phyloP scores from a whole-genome alignment of 306 rosid genomes.

The Prunus fruticosa region DNA sequence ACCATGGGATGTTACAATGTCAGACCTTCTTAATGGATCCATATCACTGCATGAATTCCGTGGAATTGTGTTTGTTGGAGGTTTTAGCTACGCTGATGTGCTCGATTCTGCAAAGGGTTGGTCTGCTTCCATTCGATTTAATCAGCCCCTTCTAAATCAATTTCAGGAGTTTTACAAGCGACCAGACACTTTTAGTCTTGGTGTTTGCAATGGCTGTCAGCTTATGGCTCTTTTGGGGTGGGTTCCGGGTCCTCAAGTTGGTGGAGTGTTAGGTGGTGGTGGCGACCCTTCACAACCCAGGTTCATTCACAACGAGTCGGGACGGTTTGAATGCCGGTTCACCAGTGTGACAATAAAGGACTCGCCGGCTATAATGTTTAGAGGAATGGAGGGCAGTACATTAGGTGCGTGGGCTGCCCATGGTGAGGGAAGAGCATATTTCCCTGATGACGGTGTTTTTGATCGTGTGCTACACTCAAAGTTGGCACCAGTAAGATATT shows the following conservation, averaged over 20 bases:
- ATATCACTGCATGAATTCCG: constrained; percentile 60
- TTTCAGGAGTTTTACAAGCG: constrained; percentile 85
- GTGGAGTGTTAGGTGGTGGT: constrained; percentile 77
- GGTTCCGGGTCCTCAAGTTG: constrained; percentile 85
- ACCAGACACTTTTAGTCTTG: constrained; percentile 82
- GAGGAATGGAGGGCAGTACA: constrained; percentile 81
- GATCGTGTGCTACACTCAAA: constrained; percentile 57
- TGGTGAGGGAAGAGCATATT: constrained; percentile 88
- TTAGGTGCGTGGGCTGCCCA: constrained; percentile 91
- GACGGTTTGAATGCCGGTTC: constrained; percentile 90
- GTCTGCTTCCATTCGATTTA: constrained; percentile 80
- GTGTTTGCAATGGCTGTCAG: constrained; percentile 96
- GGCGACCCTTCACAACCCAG: constrained; percentile 88
- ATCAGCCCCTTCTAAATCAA: constrained; percentile 60
- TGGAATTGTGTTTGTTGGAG: constrained; percentile 83
- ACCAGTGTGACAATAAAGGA: constrained; percentile 72
- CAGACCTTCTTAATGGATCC: constrained; percentile 71
- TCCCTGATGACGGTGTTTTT: constrained; percentile 70
- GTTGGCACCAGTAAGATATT: constrained; percentile 76
- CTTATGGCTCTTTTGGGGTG: constrained; percentile 94
- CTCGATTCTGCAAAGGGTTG: constrained; percentile 95
- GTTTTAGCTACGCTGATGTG: constrained; percentile 92
- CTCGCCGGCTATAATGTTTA: constrained; percentile 79
- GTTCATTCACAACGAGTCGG: constrained; percentile 86
- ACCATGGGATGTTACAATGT: constrained; percentile 89